Evolutionary conservation across 2,329 filamentous ascomycete species (phyloP), one percentile per base, ranked within the genome.

Genomic region (Ophiostoma novo-ulmi): DNA sequence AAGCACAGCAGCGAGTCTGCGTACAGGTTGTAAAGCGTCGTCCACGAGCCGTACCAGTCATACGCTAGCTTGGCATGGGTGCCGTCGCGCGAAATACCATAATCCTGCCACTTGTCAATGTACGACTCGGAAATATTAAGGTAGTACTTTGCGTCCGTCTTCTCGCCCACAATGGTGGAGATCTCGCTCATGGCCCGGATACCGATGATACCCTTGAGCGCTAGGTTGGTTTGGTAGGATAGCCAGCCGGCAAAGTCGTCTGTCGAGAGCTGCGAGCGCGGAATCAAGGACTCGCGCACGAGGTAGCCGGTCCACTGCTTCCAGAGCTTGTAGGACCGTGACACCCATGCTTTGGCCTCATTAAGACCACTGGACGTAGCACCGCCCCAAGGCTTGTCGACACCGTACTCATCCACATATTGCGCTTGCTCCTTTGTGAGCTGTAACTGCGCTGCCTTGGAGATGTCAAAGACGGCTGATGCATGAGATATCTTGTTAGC

Each of bases 231-330:
- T 77, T 92, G 90, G 68, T 92, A 85, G 11, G 89, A 86, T 65
- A 93, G 82, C 85, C 88, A 90, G 65, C 90, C 91, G 20, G 91
- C 91, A 76, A 93, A 93, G 77, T 93, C 91, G 75, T 93, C 91
- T 13, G 91, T 93, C 68, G 87, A 91, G 13, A 93, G 84, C 78
- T 93, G 91, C 73, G 90, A 90, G 41, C 86, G 85, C 20, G 91
- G 90, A 71, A 89, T 84, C 44, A 93, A 82, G 26, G 88, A 87
- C 77, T 87, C 90, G 67, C 91, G 85, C 35, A 92, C 86, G 17
- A 93, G 82, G 76, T 92, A 93, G 5, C 85, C 84, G 0, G 90
- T 91, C 90, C 90, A 93, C 76, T 91, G 88, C 75, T 87, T 89
- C 88, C 89, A 91, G n/a, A 93, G 80, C 44, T 80, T 79, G 78